A percentile compares a stretch with the other conserved stretches of the same genome.
These are phyloP conservation scores for Pseudogymnoascus sp. DNA, from an alignment of 2,329 filamentous ascomycete genomes.

Conservation along the genomic window DNA sequence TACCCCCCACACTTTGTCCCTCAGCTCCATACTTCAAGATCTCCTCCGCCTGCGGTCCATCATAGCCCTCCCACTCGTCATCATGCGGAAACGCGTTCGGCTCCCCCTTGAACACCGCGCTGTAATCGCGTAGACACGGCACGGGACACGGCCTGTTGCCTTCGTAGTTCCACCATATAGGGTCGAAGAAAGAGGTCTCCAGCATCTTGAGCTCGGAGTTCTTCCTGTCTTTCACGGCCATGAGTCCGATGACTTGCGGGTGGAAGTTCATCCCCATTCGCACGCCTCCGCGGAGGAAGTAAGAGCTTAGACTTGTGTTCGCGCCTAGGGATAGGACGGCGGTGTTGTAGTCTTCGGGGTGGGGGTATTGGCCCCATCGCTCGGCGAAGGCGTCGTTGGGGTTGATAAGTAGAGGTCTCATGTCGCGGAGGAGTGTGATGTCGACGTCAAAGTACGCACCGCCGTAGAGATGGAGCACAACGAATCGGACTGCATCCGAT, in stretches of 20 bases:
- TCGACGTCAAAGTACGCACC: slow-evolving; percentile 53
- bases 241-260: slow-evolving; percentile 47
- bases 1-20: neutral
- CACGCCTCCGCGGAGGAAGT: slow-evolving; percentile 49
- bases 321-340: slow-evolving; percentile 50
- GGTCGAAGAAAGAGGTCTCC: slow-evolving; percentile 51
- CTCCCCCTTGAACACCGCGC: slow-evolving; percentile 46
- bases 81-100: slow-evolving; percentile 36
- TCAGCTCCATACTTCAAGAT: slow-evolving; percentile 13
- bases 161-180: slow-evolving; percentile 49
- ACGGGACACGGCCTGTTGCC: slow-evolving; percentile 42
- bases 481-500: slow-evolving; percentile 49
- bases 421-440: slow-evolving; percentile 47
- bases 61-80: slow-evolving; percentile 49
- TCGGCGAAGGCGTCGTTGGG: slow-evolving; percentile 46
- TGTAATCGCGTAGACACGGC: slow-evolving; percentile 48
- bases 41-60: slow-evolving; percentile 37
- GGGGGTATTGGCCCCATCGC: slow-evolving; percentile 47
- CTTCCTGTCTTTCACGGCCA: slow-evolving; percentile 50
- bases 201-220: slow-evolving; percentile 50
- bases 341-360: slow-evolving; percentile 51
- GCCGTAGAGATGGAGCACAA: slow-evolving; percentile 48
- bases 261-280: slow-evolving; percentile 54
- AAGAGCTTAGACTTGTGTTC: slow-evolving; percentile 49
- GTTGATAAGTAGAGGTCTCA: slow-evolving; percentile 47